These are phyloP conservation scores for Microcyclospora pomicola DNA, from an alignment of 2,329 filamentous ascomycete species.

Conservation along the genomic window DNA sequence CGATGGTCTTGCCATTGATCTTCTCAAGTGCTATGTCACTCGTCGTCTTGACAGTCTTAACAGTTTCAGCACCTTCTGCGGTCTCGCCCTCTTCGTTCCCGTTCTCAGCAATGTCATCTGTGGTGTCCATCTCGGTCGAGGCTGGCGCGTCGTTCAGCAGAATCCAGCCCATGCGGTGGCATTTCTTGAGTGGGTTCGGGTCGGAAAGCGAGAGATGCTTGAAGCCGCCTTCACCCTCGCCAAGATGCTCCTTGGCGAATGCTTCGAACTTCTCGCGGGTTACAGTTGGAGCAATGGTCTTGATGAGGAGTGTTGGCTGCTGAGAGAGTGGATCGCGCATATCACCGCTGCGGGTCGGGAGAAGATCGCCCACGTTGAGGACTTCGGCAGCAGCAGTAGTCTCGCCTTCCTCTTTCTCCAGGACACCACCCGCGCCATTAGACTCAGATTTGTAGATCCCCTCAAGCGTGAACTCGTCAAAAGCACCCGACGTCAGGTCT, in stretches of 20 bases:
- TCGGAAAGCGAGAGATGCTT: conserved; percentile 94
- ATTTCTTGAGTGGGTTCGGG: conserved; percentile 92
- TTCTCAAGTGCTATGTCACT: conserved; percentile 72
- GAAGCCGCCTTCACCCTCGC: conserved; percentile 81
- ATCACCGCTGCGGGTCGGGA: conserved; percentile 72
- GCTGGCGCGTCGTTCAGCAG: conserved; percentile 71
- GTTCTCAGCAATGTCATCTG: conserved; percentile 40
- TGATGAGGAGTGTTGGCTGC: conserved; percentile 89
- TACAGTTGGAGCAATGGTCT: conserved; percentile 93
- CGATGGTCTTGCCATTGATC: conserved; percentile 96
- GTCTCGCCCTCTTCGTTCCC: conserved; percentile 34
- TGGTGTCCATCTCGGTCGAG: too few relatives aligned
- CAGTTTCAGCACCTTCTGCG: conserved; percentile 9
- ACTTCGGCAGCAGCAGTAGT: conserved; percentile 84
- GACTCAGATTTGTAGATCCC: conserved; percentile 87
- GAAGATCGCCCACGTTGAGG: conserved; percentile 77
- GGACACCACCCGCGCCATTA: conserved; percentile 68
- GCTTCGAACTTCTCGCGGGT: conserved; percentile 84
- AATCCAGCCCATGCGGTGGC: conserved; percentile 96
- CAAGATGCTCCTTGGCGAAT: conserved; percentile 88
- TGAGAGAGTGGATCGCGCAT: conserved; percentile 77
- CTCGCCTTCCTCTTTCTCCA: conserved; percentile 94
- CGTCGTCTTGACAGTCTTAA: conserved; percentile 19
- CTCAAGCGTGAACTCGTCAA: conserved; percentile 90
- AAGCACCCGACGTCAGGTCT: conserved; percentile 69